A percentile compares a stretch with the other conserved stretches of the same genome.
Conservation (phyloP, 1,139 yeast genomes). For the Sugiyamaella japonica region DNA sequence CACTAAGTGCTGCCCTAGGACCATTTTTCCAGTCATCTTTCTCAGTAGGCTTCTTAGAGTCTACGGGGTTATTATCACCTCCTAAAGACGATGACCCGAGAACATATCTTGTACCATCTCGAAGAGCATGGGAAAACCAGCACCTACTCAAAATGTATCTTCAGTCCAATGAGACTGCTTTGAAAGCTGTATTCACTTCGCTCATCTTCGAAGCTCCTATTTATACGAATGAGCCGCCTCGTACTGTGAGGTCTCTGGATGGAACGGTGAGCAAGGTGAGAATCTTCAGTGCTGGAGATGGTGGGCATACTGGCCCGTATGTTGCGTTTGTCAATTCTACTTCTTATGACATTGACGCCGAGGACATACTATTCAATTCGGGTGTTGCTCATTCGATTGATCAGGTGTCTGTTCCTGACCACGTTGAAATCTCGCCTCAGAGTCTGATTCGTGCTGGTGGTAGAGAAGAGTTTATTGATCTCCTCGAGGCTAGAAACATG, state of each 20-base stretch:
- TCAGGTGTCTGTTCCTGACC: constrained; percentile 57
- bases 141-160: constrained; percentile 65
- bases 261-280: constrained; percentile 42
- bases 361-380: constrained; percentile 74
- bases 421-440: constrained; percentile 53
- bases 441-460: constrained; percentile 59
- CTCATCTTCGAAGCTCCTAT: constrained; percentile 62
- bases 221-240: constrained; percentile 60
- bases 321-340: constrained; percentile 19
- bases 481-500: constrained; percentile 47
- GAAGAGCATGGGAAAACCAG: constrained; percentile 67
- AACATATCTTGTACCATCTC: constrained; percentile 76
- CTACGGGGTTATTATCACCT: constrained; percentile 49
- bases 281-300: constrained; percentile 8
- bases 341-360: constrained; percentile 41
- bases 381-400: constrained; percentile 82
- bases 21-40: constrained; percentile 56
- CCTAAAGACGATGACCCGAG: constrained; percentile 50
- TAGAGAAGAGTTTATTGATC: constrained; percentile 46
- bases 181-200: constrained; percentile 55
- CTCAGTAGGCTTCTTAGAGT: constrained; percentile 52
- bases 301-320: constrained; percentile 7
- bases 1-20: constrained; percentile 53
- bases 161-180: constrained; percentile 50
- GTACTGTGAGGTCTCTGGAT: constrained; percentile 32